phyloP scores from a whole-genome alignment of 148 eudicot genomes.

The Vaccinium myrtillus region DNA sequence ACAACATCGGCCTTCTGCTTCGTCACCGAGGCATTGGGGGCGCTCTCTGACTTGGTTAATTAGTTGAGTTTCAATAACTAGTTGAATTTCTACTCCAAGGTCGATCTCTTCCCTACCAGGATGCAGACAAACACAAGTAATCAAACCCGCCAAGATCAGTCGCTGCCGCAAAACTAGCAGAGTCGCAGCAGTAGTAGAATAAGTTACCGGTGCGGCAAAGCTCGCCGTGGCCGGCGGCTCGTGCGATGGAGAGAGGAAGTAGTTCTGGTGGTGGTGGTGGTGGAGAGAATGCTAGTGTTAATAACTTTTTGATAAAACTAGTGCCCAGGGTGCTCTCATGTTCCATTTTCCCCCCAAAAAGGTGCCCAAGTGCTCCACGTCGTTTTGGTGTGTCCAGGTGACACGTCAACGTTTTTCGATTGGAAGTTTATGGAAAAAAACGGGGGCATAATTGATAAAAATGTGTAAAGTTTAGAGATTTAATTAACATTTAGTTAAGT shows the following conservation, averaged over 20 bases:
- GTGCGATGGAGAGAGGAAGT: conserved; percentile 29
- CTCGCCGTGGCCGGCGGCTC: conserved; percentile 15
- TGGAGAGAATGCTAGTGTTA: neutral
- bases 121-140: too few species aligned
- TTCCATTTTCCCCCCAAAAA: too few species aligned
- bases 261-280: neutral
- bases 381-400: too few species aligned
- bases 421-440: too few species aligned
- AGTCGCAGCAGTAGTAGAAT: conserved; percentile 15
- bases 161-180: too few species aligned
- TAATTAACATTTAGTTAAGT: too few species aligned
- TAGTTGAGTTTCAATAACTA: conserved; percentile 43
- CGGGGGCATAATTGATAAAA: too few species aligned
- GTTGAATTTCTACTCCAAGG: conserved; percentile 35
- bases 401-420: too few species aligned
- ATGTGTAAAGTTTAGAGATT: too few species aligned
- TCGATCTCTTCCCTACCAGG: conserved; percentile 36
- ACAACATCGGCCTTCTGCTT: conserved; percentile 1
- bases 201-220: conserved; percentile 58
- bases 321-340: too few species aligned
- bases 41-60: conserved; percentile 1
- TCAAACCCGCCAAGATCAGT: too few species aligned
- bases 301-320: conserved; percentile 51
- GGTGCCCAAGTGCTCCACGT: too few species aligned
- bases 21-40: conserved; percentile 13